Evolutionary conservation across 805 yeast species (phyloP), one percentile per base, ranked within the genome.

Genomic region (Candida ponderosae): DNA sequence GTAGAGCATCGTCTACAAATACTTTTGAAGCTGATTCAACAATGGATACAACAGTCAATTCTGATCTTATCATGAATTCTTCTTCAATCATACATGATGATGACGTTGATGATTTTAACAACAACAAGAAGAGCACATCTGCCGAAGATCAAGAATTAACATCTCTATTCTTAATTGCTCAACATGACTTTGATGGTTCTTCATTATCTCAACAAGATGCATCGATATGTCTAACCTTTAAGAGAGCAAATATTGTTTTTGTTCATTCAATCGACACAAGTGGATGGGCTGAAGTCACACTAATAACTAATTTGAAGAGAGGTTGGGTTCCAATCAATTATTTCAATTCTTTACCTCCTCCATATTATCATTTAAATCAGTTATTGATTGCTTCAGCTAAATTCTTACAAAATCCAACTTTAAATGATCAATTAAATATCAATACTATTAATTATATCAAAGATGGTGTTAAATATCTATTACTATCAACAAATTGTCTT

Each of bases 241-340:
- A 73, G 18, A 75, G 74, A 43, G 72, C 74, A 43, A 93, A 81
- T 47, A 61, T 80, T 34, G 89, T 86, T 0, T 84, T 82, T 56
- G 84, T 84, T 5, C 88, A 82, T 50, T 73, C 83, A 7, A 74
- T 82, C 18, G 93, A 83, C 54, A 80, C 79, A 38, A 78, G 87
- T 17, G 94, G 93, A 0, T 84, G 94, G 94, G 90, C 89, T 41
- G 94, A 84, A 55, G 93, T 83, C 3, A 83, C 89, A 0, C 51
- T 82, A 29, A 59, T 83, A 8, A 78, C 75, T 39, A 65, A 78
- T 13, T 62, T 79, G 36, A 69, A 70, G 47, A 62, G 87, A 43
- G 94, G 94, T 15, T 84, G 94, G 94, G 85, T 83, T 15, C 94
- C 94, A 4, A 79, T 84, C 70, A 84, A 83, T 52, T 84, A 81